A percentile compares a stretch with the other conserved stretches of the same genome.
These are phyloP conservation scores for Pseudogymnoascus sp. DNA, from an alignment of 2,329 filamentous ascomycete species.

Conservation along the genomic window DNA sequence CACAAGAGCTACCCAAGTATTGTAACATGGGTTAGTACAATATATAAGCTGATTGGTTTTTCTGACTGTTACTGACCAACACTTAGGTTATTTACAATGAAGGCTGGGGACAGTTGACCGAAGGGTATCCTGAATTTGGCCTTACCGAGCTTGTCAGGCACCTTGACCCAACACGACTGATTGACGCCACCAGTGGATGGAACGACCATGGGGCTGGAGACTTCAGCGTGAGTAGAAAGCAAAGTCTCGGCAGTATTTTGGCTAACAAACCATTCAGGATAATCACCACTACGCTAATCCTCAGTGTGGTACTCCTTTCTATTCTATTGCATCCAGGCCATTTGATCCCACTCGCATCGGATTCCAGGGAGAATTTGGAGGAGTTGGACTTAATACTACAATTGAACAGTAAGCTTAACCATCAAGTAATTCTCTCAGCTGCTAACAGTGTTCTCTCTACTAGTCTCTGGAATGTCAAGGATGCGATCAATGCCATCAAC, in stretches of 20 bases:
- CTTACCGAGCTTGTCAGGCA: slow-evolving; percentile 46
- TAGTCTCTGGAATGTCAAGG: slow-evolving; percentile 56
- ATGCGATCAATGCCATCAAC: slow-evolving; percentile 51
- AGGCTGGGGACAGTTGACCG: slow-evolving; percentile 56
- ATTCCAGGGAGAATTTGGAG: slow-evolving; percentile 65
- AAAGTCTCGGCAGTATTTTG: neutral
- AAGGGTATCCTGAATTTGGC: slow-evolving; percentile 45
- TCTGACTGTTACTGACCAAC: neutral
- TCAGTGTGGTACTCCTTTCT: slow-evolving; percentile 63
- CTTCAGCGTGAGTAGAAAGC: slow-evolving; percentile 34
- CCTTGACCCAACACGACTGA: slow-evolving; percentile 55
- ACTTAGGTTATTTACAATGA: slow-evolving; percentile 61
- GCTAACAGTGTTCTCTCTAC: neutral
- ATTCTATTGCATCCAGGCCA: slow-evolving; percentile 47
- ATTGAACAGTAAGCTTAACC: slow-evolving; percentile 45
- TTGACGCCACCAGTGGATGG: slow-evolving; percentile 60
- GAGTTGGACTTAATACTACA: slow-evolving; percentile 57
- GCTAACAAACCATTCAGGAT: slow-evolving; percentile 34
- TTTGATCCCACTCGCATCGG: slow-evolving; percentile 54
- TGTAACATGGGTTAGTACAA: slow-evolving; percentile 46
- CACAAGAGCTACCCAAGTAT: slow-evolving; percentile 48
- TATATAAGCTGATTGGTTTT: neutral
- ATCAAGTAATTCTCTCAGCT: neutral
- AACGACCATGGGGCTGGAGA: slow-evolving; percentile 60
- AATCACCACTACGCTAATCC: slow-evolving; percentile 66